A percentile compares a stretch with the other conserved stretches of the same genome.
Evolutionary conservation across 495 filamentous ascomycete species (phyloP).

Genomic region (Hypoxylon perforatum): DNA sequence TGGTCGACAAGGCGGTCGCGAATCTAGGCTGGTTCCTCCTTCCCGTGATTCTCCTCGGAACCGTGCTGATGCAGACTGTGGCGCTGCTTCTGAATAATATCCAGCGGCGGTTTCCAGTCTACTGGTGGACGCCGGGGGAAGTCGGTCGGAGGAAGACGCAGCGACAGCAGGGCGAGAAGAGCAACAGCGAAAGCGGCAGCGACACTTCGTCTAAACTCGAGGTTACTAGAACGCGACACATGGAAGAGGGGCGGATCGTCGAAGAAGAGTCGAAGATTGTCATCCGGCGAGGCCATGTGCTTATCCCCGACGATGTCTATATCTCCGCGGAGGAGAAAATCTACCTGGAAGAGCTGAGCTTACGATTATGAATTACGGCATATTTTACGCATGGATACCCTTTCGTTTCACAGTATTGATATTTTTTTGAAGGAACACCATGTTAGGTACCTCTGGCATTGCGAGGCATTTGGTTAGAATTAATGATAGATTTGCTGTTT

Average conservation of each 20-base stretch:
- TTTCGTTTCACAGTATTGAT: not conserved
- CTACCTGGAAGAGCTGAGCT: slow-evolving; percentile 53
- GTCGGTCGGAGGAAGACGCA: slow-evolving; percentile 41
- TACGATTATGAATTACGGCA: slow-evolving; percentile 38
- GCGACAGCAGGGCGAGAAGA: slow-evolving; percentile 11
- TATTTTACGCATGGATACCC: not conserved
- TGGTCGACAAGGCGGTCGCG: slow-evolving; percentile 65
- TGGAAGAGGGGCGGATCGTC: slow-evolving; percentile 27
- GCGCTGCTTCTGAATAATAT: slow-evolving; percentile 82
- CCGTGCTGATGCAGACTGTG: slow-evolving; percentile 70
- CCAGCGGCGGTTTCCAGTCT: slow-evolving; percentile 77
- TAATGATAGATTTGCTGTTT: no score
- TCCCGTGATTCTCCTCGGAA: slow-evolving; percentile 73
- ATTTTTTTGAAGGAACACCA: not conserved
- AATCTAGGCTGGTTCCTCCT: slow-evolving; percentile 80
- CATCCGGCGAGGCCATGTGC: slow-evolving; percentile 45
- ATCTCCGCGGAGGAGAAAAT: slow-evolving; percentile 53
- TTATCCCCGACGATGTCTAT: slow-evolving; percentile 50
- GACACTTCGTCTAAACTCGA: slow-evolving; percentile 29
- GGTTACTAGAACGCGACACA: slow-evolving; percentile 14
- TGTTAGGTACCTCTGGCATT: no score
- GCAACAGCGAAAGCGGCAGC: slow-evolving; percentile 14
- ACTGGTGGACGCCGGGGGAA: slow-evolving; percentile 75
- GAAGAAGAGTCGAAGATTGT: slow-evolving; percentile 41
- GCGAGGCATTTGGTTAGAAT: no score